Base-by-base conservation (phyloP, 2,329 filamentous ascomycete genomes). In the Huntiella bhutanensis region DNA sequence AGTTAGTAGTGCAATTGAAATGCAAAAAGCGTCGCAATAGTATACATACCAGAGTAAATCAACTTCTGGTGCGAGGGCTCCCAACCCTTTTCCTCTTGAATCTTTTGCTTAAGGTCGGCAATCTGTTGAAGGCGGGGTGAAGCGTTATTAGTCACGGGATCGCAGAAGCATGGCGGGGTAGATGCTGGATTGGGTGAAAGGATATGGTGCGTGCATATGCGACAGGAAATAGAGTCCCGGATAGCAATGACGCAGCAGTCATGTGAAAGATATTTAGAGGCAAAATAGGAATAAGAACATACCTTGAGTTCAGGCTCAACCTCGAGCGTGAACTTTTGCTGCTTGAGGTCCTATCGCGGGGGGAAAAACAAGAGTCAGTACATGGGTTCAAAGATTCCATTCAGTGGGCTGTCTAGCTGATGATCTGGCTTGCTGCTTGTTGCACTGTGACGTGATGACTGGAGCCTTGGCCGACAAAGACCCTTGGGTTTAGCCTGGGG, bases 251-350 rank as follows among this genome's bases (percentile, higher is more conserved):
- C 22, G 22, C 22, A 28, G 22, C 22, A 28, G 7, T 28, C 22
- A 28, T 28, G 10, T 16, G 13, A 12, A 36, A 15, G 41, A 32
- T n/a, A 5, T 11, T 17, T 10, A 34, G 5, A 43, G 16, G 41
- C 12, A n/a, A 43, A 34, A 19, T n/a, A 6, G 38, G 3, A n/a
- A 17, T 10, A 17, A 5, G 22, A 28, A 28, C 81, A 58, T 79
- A 95, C 87, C 62, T 84, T 82, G 61, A 95, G 87, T 54, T 82
- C 79, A 53, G 87, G 84, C 64, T 96, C 87, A 59, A 86, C 84
- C 55, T 96, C 88, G 69, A 98, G 82, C 59, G 80, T 78, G 67
- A 98, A 98, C 71, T 95, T 95, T 64, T 95, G 83, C 66, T 96
- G 91, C 72, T 95, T 96, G 59, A 98, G 74, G 69, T 98, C 91